Conservation (phyloP, 495 filamentous ascomycete genomes). For the Hypoxylon fuscum region DNA sequence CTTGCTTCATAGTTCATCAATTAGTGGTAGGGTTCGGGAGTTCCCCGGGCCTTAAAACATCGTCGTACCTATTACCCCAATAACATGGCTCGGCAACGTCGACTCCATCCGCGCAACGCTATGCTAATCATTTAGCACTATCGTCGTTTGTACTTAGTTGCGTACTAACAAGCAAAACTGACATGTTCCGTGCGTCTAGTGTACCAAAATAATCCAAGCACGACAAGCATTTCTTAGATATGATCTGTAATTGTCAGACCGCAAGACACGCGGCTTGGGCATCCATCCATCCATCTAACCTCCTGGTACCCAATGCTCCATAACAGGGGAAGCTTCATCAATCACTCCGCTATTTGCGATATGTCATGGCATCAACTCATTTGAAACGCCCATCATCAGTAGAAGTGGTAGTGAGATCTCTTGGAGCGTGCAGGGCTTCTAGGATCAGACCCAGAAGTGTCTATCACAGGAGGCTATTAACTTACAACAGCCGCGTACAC, state of each 20-base stretch:
- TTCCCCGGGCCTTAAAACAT: conserved; percentile 17
- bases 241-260: not conserved
- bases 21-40: conserved; percentile 15
- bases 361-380: conserved; percentile 6
- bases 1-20: conserved; percentile 18
- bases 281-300: conserved; percentile 6
- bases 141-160: no score
- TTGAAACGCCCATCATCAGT: conserved; percentile 3
- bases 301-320: conserved; percentile 14
- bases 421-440: not conserved
- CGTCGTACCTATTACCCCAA: conserved; percentile 4
- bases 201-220: not conserved
- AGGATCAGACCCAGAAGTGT: conserved; percentile 11
- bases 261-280: not conserved
- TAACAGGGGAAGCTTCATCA: conserved; percentile 2
- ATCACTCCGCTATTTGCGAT: conserved; percentile 3
- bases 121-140: no score
- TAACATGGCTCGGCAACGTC: conserved; percentile 6
- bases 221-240: not conserved
- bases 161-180: no score
- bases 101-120: conserved; percentile 5
- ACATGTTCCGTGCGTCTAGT: no score
- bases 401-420: conserved; percentile 15
- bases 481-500: conserved; percentile 1
- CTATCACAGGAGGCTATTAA: conserved; percentile 7